phyloP scores from a whole-genome alignment of 2,329 filamentous ascomycete species.

The Apiospora saccharicola region DNA sequence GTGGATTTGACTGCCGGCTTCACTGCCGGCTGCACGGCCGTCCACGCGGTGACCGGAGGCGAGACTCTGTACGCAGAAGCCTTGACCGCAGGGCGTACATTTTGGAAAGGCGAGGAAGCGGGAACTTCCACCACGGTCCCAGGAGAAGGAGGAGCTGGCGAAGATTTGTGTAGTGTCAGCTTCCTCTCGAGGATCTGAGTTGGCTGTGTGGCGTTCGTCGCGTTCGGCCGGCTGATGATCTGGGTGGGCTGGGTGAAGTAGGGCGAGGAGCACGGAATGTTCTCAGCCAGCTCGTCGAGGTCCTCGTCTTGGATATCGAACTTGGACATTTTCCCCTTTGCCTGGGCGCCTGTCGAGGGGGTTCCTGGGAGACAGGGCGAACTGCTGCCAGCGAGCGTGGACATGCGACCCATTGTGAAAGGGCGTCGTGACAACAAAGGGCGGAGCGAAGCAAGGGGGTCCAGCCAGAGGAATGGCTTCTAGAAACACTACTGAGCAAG shows the following conservation, averaged over 20 bases:
- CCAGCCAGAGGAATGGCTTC: constrained; percentile 4
- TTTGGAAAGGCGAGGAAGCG: constrained; percentile 81
- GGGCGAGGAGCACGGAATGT: constrained; percentile 48
- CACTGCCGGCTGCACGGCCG: constrained; percentile 24
- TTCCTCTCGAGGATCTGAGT: constrained; percentile 60
- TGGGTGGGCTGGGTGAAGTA: constrained; percentile 58
- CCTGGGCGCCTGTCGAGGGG: constrained; percentile 27
- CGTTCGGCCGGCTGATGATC: constrained; percentile 30
- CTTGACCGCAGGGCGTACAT: constrained; percentile 36
- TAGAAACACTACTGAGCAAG: not conserved
- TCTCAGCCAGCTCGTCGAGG: constrained; percentile 56
- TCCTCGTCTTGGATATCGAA: constrained; percentile 51
- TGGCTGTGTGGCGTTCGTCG: constrained; percentile 59
- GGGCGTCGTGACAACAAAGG: constrained; percentile 7
- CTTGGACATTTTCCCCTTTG: constrained; percentile 29
- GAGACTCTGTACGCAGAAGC: not conserved
- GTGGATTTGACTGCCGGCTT: constrained; percentile 25
- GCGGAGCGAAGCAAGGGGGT: constrained; percentile 11
- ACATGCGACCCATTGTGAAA: constrained; percentile 24
- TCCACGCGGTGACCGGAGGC: not conserved
- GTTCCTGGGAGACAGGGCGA: constrained; percentile 30
- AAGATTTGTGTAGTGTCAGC: constrained; percentile 42
- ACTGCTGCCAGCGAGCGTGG: constrained; percentile 29
- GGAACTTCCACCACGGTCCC: constrained; percentile 74
- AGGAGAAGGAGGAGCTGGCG: constrained; percentile 50